Base-by-base conservation (phyloP, 73 alveolate species). In the Blepharisma stoltei region DNA sequence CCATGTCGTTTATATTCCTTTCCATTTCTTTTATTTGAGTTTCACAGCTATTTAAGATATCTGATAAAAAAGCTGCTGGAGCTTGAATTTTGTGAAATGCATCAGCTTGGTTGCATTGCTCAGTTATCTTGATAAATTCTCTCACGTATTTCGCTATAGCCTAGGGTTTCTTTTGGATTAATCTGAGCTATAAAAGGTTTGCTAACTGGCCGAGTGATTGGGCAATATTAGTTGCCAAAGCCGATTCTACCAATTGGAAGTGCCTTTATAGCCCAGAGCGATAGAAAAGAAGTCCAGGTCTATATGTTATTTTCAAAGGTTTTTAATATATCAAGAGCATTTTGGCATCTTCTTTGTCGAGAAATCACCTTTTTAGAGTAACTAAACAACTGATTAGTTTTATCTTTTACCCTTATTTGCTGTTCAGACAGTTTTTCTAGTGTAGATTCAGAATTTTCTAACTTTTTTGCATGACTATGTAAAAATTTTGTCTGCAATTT, bases 21-120 rank as follows among this genome's bases (percentile, higher is more conserved):
- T 60, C 73, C 11, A 60, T 60, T 18, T 9, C 14, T 60, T 60
- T 60, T 18, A 60, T 8, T 60, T 38, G 14, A 14, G 14, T 38
- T 38, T 60, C 73, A 60, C 73, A 60, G 14, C 3, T 60, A 8
- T 8, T 25, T 14, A 60, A 38, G 4, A 60, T 60, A 60, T 60
- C 73, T 14, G 46, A 14, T 5, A 60, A 60, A 60, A 60, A 60
- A 0, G 18, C 2, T 0, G 48, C 73, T 18, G 73, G 73, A 5
- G 73, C 14, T 14, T 60, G 46, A 47, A 60, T 60, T 60, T 60
- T n/a, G 23, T 60, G 37, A 5, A 20, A 60, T 1, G 18, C 49
- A 60, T 60, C 73, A 20, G 73, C 73, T 8, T 38, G 38, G 11
- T 60, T 38, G 23, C 73, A 60, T 20, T 25, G 73, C 14, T 60